Evolutionary conservation across 768 basidiomycete genomes (phyloP), one percentile per base, ranked within the genome.

Genomic region (Amanita fuliginea): DNA sequence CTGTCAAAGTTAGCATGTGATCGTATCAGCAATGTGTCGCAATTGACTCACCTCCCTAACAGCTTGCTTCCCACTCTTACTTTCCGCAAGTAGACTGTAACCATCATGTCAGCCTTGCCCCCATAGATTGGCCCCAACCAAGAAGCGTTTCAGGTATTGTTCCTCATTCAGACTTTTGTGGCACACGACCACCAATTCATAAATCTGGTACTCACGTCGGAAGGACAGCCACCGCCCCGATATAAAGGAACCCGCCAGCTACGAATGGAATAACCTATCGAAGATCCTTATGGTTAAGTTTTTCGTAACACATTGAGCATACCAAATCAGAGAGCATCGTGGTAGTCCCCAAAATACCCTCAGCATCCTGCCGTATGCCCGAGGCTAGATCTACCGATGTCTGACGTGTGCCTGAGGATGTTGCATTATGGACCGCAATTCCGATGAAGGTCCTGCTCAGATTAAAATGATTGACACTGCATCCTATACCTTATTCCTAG

Each of bases 161-260:
- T 36, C 35, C 24, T 33, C 21, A 13, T 36, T 47, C 53, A 16
- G 21, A 45, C 41, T 28, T 46, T 46, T 13, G 21, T 26, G 45
- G 45, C 45, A 46, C 45, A 30, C 45, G 45, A 46, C 34, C 45
- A 46, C n/a, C 4, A 35, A 22, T 34, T 34, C 21, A 19, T 34
- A 6, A 42, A 42, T 11, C 19, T 22, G 39, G 48, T 43, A 74
- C 86, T 60, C 74, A 90, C 87, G 86, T 88, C 57, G 91, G 91
- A 52, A 93, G 69, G 53, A 93, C 90, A 42, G 90, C 89, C 50
- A 94, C 92, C 26, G 88, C 87, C 22, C 90, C 92, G 60, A 95
- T 93, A 66, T 93, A 94, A 58, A 95, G 69, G 69, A 94, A 96
- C 14, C 90, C 90, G 55, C 89, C 89, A 30, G 89, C 88, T 40